Evolutionary conservation across 768 basidiomycete species (phyloP).

Genomic region (Asterophora lycoperdoides): DNA sequence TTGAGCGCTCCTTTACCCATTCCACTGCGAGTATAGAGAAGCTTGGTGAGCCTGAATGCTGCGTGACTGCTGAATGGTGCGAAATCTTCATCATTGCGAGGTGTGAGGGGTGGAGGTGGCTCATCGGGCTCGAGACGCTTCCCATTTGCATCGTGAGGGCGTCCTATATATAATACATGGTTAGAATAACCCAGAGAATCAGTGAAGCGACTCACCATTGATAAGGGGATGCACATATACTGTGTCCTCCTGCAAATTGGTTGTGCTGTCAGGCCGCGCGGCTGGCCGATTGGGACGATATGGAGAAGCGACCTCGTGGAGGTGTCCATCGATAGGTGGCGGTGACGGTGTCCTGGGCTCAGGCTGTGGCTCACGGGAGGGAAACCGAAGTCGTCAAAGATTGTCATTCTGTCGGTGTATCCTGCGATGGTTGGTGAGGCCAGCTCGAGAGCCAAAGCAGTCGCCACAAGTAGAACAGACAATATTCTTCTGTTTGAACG

Average conservation of each 20-base stretch:
- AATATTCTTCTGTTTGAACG: neutral
- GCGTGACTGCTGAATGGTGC: neutral
- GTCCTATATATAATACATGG: too few relatives aligned
- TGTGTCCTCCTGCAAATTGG: neutral
- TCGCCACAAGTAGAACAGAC: neutral
- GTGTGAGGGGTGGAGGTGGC: neutral
- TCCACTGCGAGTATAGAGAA: slow-evolving; percentile 1
- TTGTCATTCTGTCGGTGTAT: neutral
- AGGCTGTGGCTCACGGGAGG: too few relatives aligned
- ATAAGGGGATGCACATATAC: neutral
- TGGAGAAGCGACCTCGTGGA: neutral
- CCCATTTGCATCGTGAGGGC: slow-evolving; percentile 3
- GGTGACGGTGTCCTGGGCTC: neutral
- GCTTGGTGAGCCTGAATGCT: slow-evolving; percentile 2
- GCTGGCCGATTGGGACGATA: neutral
- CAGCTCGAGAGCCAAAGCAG: neutral
- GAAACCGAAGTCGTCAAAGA: neutral
- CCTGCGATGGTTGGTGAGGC: neutral
- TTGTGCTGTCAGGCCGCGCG: neutral
- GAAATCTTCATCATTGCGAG: neutral
- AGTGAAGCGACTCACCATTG: too few relatives aligned
- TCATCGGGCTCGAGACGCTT: neutral
- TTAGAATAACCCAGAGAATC: too few relatives aligned
- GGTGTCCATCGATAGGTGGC: neutral
- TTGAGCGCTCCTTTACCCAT: slow-evolving; percentile 1